Conservation (phyloP, 805 yeast species). For the Ogataea nakhonphanomensis region DNA sequence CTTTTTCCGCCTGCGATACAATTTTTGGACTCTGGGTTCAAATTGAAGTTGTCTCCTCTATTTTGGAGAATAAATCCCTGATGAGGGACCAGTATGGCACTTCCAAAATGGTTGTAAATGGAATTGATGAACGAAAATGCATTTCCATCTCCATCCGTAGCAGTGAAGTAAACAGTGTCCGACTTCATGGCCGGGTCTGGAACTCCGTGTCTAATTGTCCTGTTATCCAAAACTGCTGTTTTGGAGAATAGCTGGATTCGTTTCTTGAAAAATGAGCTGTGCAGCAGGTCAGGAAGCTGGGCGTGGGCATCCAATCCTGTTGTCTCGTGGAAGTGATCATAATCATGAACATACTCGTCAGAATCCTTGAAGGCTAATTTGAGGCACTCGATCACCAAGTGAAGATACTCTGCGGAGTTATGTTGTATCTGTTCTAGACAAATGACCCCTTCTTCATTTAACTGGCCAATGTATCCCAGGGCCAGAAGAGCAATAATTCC, state of each 20-base stretch:
- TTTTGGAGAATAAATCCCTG: slow-evolving; percentile 71
- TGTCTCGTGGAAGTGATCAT: slow-evolving; percentile 34
- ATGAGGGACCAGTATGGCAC: slow-evolving; percentile 61
- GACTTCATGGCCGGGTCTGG: slow-evolving; percentile 58
- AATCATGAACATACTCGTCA: slow-evolving; percentile 70
- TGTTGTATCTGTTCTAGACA: slow-evolving; percentile 47
- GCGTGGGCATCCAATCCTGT: slow-evolving; percentile 13
- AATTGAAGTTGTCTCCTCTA: slow-evolving; percentile 72
- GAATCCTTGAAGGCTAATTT: slow-evolving; percentile 73
- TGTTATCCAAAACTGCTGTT: slow-evolving; percentile 39
- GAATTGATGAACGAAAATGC: slow-evolving; percentile 82
- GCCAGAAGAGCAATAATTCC: slow-evolving; percentile 75
- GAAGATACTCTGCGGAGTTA: slow-evolving; percentile 69
- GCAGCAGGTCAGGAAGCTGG: slow-evolving; percentile 41
- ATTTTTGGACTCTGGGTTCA: slow-evolving; percentile 55
- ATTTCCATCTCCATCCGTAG: slow-evolving; percentile 64
- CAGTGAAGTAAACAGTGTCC: slow-evolving; percentile 71
- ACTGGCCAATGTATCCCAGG: slow-evolving; percentile 58
- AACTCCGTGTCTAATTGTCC: slow-evolving; percentile 27
- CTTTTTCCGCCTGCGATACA: slow-evolving; percentile 66
- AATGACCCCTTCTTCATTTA: slow-evolving; percentile 43
- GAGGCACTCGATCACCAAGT: slow-evolving; percentile 64
- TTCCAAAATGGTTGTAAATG: slow-evolving; percentile 65
- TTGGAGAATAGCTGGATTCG: slow-evolving; percentile 47
- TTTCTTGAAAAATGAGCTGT: slow-evolving; percentile 45